A percentile compares a stretch with the other conserved stretches of the same genome.
phyloP scores from a whole-genome alignment of 2,329 filamentous ascomycete genomes.

The Aspergillus terreus region DNA sequence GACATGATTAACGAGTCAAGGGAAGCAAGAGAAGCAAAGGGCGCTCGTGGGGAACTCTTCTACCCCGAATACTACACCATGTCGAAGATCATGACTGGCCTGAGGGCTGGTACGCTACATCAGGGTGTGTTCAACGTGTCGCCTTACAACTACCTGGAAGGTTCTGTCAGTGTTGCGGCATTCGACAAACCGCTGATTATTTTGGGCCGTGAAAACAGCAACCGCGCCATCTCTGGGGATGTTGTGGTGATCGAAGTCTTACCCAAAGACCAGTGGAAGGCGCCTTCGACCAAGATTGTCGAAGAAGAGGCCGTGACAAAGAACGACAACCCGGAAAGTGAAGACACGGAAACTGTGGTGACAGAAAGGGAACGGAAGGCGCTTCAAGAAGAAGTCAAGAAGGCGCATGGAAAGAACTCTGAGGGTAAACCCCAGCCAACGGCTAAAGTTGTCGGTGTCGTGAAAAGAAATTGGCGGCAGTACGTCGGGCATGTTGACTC shows the following conservation, averaged over 20 bases:
- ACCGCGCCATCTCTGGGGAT: conserved; percentile 87
- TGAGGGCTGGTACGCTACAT: conserved; percentile 83
- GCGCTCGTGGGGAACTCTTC: conserved; percentile 65
- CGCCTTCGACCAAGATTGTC: conserved; percentile 89
- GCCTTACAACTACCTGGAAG: conserved; percentile 96
- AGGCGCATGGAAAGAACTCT: conserved; percentile 69
- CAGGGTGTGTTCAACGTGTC: conserved; percentile 96
- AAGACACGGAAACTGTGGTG: conserved; percentile 71
- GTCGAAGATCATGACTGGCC: conserved; percentile 90
- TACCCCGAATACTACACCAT: conserved; percentile 87
- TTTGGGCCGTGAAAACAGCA: conserved; percentile 92
- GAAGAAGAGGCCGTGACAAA: conserved; percentile 89
- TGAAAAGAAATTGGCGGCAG: conserved; percentile 96
- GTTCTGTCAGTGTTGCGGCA: conserved; percentile 80
- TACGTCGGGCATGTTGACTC: conserved; percentile 95
- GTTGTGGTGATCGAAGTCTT: conserved; percentile 89
- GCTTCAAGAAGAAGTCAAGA: conserved; percentile 86
- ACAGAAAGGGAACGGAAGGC: conserved; percentile 82
- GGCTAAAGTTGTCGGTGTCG: conserved; percentile 82
- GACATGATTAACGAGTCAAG: conserved; percentile 88
- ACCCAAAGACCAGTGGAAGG: conserved; percentile 94
- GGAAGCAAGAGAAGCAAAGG: conserved; percentile 62
- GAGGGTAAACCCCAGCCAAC: conserved; percentile 85
- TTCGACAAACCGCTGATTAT: conserved; percentile 88
- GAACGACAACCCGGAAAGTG: conserved; percentile 88